phyloP scores from a whole-genome alignment of 2,329 filamentous ascomycete genomes.

The Alternaria solani region DNA sequence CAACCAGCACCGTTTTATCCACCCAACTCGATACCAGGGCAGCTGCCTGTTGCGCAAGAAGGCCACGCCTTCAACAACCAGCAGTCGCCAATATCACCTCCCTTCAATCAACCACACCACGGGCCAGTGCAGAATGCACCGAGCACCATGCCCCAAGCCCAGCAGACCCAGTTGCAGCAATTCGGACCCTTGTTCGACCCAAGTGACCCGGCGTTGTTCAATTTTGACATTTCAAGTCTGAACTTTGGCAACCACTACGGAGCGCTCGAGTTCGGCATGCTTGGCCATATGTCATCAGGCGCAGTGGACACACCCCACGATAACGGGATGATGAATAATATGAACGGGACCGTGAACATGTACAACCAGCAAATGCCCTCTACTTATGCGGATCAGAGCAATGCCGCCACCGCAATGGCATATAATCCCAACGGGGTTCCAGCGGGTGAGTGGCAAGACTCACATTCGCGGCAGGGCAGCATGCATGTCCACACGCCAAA shows the following conservation, averaged over 20 bases:
- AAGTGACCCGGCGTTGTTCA: slow-evolving; percentile 90
- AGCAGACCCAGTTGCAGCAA: slow-evolving; percentile 50
- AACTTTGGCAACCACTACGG: slow-evolving; percentile 98
- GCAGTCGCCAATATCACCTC: slow-evolving; percentile 78
- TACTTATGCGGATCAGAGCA: slow-evolving; percentile 34
- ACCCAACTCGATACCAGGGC: slow-evolving; percentile 48
- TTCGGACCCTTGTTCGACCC: slow-evolving; percentile 80
- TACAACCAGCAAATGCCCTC: slow-evolving; percentile 53
- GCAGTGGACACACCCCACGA: slow-evolving; percentile 82
- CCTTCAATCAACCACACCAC: slow-evolving; percentile 67
- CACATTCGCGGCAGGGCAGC: slow-evolving; percentile 54
- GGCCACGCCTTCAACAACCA: slow-evolving; percentile 67
- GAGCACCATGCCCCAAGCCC: slow-evolving; percentile 53
- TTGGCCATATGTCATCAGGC: slow-evolving; percentile 94
- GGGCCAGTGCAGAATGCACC: slow-evolving; percentile 57
- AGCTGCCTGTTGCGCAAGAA: slow-evolving; percentile 55
- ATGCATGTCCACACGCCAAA: slow-evolving; percentile 55
- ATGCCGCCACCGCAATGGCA: slow-evolving; percentile 40
- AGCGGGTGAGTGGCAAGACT: slow-evolving; percentile 49
- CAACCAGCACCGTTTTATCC: slow-evolving; percentile 52
- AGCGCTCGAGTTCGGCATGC: slow-evolving; percentile 93
- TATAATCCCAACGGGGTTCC: slow-evolving; percentile 39
- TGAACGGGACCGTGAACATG: slow-evolving; percentile 45
- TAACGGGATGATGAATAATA: slow-evolving; percentile 43
- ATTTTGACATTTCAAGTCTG: slow-evolving; percentile 92